phyloP scores from a whole-genome alignment of 78 protist species.

The Polysphondylium violaceum region DNA sequence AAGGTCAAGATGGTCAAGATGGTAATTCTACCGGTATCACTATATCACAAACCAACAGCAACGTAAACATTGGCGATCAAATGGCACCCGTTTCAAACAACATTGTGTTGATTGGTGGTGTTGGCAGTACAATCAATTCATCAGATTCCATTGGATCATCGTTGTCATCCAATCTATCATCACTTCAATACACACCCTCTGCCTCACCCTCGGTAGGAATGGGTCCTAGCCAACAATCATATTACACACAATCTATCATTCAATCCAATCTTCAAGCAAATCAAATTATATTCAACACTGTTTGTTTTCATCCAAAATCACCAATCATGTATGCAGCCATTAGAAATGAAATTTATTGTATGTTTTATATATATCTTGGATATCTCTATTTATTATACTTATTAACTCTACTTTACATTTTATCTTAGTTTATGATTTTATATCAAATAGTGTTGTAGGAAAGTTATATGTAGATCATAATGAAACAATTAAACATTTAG shows the following conservation, averaged over 20 bases:
- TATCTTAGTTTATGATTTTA: slow-evolving; percentile 46
- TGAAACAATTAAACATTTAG: slow-evolving; percentile 24
- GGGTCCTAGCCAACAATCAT: not conserved
- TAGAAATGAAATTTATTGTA: slow-evolving; percentile 73
- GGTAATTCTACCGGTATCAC: not conserved
- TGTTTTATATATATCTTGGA: not conserved
- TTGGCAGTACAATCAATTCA: not conserved
- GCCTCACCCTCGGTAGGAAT: not conserved
- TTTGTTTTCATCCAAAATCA: slow-evolving; percentile 74
- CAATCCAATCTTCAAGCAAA: slow-evolving; percentile 13
- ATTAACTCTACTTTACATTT: not conserved
- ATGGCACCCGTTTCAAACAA: not conserved
- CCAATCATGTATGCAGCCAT: slow-evolving; percentile 40
- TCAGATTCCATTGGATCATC: slow-evolving; percentile 27
- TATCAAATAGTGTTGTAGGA: slow-evolving; percentile 41
- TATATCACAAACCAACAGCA: not conserved
- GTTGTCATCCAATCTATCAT: not conserved
- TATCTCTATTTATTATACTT: not conserved
- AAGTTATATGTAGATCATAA: slow-evolving; percentile 36
- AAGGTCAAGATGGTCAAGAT: not conserved
- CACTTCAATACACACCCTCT: not conserved
- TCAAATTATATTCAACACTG: slow-evolving; percentile 37
- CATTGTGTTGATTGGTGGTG: not conserved
- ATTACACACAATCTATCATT: not conserved
- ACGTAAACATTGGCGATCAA: not conserved